Percentiles rank a stretch among this genome's conserved stretches.
These are phyloP conservation scores for Candida sanyaensis DNA, from an alignment of 1,139 yeast species.

Conservation along the genomic window DNA sequence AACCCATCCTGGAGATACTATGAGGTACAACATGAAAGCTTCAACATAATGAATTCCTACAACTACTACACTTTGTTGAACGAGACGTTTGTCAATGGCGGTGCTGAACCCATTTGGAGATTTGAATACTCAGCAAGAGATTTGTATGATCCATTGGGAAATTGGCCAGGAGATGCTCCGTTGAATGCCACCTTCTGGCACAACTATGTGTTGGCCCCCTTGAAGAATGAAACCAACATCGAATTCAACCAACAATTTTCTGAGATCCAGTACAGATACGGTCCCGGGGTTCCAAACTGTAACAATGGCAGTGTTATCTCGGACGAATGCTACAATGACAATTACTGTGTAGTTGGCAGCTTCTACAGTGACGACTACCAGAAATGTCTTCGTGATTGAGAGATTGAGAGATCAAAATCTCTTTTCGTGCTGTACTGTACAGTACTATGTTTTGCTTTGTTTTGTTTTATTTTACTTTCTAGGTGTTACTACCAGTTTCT, in stretches of 20 bases:
- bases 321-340: constrained; percentile 22
- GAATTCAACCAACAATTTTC: constrained; percentile 49
- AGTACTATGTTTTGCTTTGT: no score
- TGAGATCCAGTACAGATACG: constrained; percentile 48
- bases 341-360: constrained; percentile 35
- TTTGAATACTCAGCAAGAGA: constrained; percentile 57
- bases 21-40: constrained; percentile 63
- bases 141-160: constrained; percentile 41
- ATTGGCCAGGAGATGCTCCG: constrained; percentile 54
- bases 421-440: no score
- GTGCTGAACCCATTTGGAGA: constrained; percentile 55
- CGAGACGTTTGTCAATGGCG: constrained; percentile 48
- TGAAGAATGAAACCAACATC: constrained; percentile 32
- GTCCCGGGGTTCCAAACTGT: constrained; percentile 54
- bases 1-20: constrained; percentile 80
- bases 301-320: constrained; percentile 23
- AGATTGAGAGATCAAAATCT: no score
- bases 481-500: no score
- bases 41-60: constrained; percentile 58
- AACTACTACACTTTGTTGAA: constrained; percentile 57
- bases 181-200: constrained; percentile 64
- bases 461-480: no score
- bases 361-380: constrained; percentile 15
- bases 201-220: constrained; percentile 33
- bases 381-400: constrained; percentile 8